Conservation (phyloP, 495 filamentous ascomycete species). For the Echria macrotheca region DNA sequence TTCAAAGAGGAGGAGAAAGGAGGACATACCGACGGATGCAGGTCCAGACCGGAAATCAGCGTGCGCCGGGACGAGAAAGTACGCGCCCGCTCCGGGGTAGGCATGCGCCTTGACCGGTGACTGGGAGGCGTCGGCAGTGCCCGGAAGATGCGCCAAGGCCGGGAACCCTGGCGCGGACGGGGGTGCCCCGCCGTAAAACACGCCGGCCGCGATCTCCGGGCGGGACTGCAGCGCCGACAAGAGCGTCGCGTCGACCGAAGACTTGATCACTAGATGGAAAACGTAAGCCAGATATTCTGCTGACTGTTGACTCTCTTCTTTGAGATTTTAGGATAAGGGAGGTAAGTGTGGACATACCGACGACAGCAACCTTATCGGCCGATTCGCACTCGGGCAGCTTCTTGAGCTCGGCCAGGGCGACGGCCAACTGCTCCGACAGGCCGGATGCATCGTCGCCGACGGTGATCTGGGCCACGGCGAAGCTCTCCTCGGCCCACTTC, state of each 20-base stretch:
- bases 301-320: no score
- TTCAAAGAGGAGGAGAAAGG: background rate
- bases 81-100: conserved; percentile 27
- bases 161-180: background rate
- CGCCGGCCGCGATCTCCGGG: conserved; percentile 25
- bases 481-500: conserved; percentile 60
- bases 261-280: background rate
- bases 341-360: conserved; percentile 23
- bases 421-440: conserved; percentile 2
- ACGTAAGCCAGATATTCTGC: background rate
- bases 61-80: conserved; percentile 41
- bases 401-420: conserved; percentile 20
- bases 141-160: conserved; percentile 17
- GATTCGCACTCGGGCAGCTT: conserved; percentile 24
- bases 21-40: conserved; percentile 27
- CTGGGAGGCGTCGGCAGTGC: background rate
- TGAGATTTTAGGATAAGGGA: no score
- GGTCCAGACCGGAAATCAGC: conserved; percentile 31
- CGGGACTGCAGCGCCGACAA: conserved; percentile 14
- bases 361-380: conserved; percentile 26
- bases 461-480: conserved; percentile 41
- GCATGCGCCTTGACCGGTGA: conserved; percentile 4
- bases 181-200: conserved; percentile 25
- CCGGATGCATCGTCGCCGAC: conserved; percentile 1
- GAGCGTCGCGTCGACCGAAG: background rate